Conservation (phyloP, 1,284 basidiomycete genomes). For the Ceratobasidium sp. region DNA sequence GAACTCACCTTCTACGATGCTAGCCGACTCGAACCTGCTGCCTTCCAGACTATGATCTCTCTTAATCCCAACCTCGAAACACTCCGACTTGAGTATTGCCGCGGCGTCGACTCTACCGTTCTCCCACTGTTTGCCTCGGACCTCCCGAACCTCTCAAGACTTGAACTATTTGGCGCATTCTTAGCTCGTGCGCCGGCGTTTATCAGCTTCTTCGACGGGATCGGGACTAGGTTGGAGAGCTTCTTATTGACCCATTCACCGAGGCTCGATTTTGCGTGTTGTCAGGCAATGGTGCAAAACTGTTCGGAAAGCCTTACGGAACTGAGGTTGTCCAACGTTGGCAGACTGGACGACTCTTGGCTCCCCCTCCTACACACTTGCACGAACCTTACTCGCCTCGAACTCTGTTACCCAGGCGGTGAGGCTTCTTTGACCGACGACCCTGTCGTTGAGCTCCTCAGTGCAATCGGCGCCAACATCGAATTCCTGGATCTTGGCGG, state of each 20-base stretch:
- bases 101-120: constrained; percentile 78
- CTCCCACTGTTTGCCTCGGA: constrained; percentile 71
- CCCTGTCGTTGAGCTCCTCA: constrained; percentile 67
- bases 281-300: constrained; percentile 68
- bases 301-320: constrained; percentile 72
- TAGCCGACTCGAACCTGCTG: constrained; percentile 78
- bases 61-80: constrained; percentile 84
- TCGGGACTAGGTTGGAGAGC: constrained; percentile 68
- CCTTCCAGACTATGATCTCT: constrained; percentile 72
- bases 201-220: constrained; percentile 76
- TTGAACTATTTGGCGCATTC: constrained; percentile 91
- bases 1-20: constrained; percentile 87
- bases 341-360: constrained; percentile 73
- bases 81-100: constrained; percentile 88
- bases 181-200: constrained; percentile 82
- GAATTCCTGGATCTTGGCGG: constrained; percentile 72
- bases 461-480: constrained; percentile 62
- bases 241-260: constrained; percentile 89
- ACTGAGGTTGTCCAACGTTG: constrained; percentile 84
- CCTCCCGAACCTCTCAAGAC: constrained; percentile 71
- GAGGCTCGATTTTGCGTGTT: constrained; percentile 82
- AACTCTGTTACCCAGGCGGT: constrained; percentile 65
- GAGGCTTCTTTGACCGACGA: constrained; percentile 65
- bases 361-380: constrained; percentile 65
- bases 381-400: constrained; percentile 63